Percentiles rank a stretch among this genome's conserved stretches.
Evolutionary conservation across 1,139 yeast genomes (phyloP).

Genomic region (Hansenula lynferdii): DNA sequence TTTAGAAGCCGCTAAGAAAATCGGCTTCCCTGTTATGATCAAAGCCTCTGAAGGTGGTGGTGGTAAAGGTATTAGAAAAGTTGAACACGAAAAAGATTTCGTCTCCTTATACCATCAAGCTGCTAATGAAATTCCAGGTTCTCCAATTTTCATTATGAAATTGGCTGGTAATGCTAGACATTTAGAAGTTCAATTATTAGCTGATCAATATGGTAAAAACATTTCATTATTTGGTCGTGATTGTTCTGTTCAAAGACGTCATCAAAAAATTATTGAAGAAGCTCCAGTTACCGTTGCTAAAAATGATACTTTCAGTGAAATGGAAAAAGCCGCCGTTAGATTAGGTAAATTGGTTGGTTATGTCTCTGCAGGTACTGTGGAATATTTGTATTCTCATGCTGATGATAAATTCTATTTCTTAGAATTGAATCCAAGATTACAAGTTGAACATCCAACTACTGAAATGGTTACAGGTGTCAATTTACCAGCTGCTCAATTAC

Average conservation of each 20-base stretch:
- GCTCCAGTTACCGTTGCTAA: constrained; percentile 95
- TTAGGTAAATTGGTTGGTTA: constrained; percentile 95
- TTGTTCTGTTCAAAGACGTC: constrained; percentile 97
- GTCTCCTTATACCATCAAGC: constrained; percentile 76
- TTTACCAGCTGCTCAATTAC: constrained; percentile 96
- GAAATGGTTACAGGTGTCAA: constrained; percentile 99
- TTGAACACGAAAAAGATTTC: constrained; percentile 72
- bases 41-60: constrained; percentile 99
- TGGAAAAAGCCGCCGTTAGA: constrained; percentile 98
- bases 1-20: constrained; percentile 68
- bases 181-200: constrained; percentile 89
- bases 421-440: constrained; percentile 96
- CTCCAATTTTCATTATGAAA: constrained; percentile 93
- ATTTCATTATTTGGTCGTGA: constrained; percentile 94
- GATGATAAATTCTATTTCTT: constrained; percentile 94
- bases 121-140: constrained; percentile 92
- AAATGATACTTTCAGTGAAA: constrained; percentile 74
- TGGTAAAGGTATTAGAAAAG: constrained; percentile 97
- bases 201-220: constrained; percentile 94
- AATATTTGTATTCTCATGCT: constrained; percentile 87
- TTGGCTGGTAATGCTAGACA: constrained; percentile 95
- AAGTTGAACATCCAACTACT: constrained; percentile 99
- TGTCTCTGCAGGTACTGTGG: constrained; percentile 98
- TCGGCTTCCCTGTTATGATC: constrained; percentile 96
- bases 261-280: constrained; percentile 93